Base-by-base conservation (phyloP, 176 grass and related monocot genomes). In the Poa annua region DNA sequence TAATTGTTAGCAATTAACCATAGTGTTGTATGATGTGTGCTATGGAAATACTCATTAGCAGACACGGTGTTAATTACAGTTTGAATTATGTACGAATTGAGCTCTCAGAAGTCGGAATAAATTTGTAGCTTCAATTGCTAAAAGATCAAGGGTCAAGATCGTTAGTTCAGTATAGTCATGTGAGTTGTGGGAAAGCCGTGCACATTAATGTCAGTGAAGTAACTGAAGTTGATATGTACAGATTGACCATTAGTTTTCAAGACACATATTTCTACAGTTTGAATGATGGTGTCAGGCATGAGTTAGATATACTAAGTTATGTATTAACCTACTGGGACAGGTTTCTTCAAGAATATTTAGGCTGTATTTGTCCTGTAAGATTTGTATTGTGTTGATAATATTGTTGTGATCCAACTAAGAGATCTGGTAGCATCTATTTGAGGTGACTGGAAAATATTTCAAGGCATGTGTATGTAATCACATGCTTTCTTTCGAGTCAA, bases 321-420 rank as follows among this genome's bases (percentile, higher is more conserved):
- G 45, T 48, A 29, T 71, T 74, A 21, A 14, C 26, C 17, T 76
- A 84, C 13, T 34, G 11, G 54, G 75, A 42, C 64, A 51, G 14
- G 34, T 54, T 83, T 82, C 4, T 74, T 61, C 15, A 41, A 81
- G 8, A 34, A 60, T 77, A 12, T 45, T 15, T 21, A 44, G 52
- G 33, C 25, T n/a, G 49, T 53, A 15, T 15, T 63, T 85, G 68
- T 42, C 8, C 11, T 70, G 5, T 22, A 19, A 5, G 76, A 52
- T 61, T 50, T 77, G 42, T 38, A n/a, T 24, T 64, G 42, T 66
- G 32, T 66, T 42, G 44, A 20, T 15, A 54, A 72, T 79, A 74
- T 49, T 86, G 42, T 10, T 64, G 74, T 19, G 3, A 7, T 71
- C 72, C 34, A 82, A 77, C 72, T 25, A 11, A 55, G 78, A 71